Evolutionary conservation across 2,329 filamentous ascomycete species (phyloP), one percentile per base, ranked within the genome.

Genomic region (Setomelanomma holmii): DNA sequence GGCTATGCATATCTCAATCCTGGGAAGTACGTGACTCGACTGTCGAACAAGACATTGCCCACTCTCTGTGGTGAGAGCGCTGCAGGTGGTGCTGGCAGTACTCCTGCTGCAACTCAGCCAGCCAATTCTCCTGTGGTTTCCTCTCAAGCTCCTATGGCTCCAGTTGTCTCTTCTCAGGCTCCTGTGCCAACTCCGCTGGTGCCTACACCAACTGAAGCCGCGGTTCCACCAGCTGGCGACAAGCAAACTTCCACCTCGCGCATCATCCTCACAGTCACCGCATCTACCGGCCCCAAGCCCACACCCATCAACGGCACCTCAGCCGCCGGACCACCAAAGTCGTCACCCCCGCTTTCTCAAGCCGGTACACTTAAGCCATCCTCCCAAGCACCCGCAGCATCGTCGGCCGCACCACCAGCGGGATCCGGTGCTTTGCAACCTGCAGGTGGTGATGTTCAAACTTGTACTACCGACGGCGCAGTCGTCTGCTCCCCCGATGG

Each of bases 1-100:
- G 71, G 72, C 48, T 73, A 66, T 49, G 74, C 78, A 6, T 93
- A 88, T 76, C 85, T 85, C 2, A 79, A 89, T 63, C 83, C 90
- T 0, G 90, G 90, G 47, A 62, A 79, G 1, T 84, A 82, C 5
- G 79, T 84, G 4, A 63, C 45, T 5, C 35, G 45, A n/a, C 27
- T 30, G 54, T 49, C 20, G 67, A 66, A 1, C 45, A 40, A 6
- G 70, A 67, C 14, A 64, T 68, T 0, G 71, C 64, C 40, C 41
- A 27, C 16, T 51, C 53, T 16, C 59, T 73, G 1, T 21, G 62
- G 65, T 21, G 47, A 45, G 6, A 47, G 51, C 16, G 43, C 24
- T 36, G 45, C 45, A 35, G 45, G 49, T 30, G 35, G 49, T 14
- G 24, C 45, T 30, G 5, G 38, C 51, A 24, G 48, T 45, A 42